These are phyloP conservation scores for Epichloe aotearoae DNA, from an alignment of 2,329 filamentous ascomycete genomes.

Conservation along the genomic window DNA sequence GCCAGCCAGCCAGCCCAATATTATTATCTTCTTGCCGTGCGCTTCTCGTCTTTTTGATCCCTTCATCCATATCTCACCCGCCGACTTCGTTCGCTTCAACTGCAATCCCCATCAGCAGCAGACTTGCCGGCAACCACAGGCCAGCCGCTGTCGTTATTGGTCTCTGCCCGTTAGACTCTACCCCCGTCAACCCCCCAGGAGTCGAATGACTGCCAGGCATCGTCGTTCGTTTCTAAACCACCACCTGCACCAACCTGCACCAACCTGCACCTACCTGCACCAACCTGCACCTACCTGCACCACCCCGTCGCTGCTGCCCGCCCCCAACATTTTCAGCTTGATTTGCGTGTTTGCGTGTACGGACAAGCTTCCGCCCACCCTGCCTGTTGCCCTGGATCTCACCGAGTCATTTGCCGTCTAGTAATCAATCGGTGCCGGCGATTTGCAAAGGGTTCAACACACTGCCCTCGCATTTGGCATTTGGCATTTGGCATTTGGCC, in stretches of 20 bases:
- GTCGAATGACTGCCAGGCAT: slow-evolving; percentile 5
- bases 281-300: neutral
- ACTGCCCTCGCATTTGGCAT: neutral
- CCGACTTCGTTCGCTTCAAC: slow-evolving; percentile 1
- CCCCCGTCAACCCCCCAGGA: slow-evolving; percentile 1
- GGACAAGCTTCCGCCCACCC: neutral
- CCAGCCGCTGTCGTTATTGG: slow-evolving; percentile 2
- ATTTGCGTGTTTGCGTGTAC: slow-evolving; percentile 1
- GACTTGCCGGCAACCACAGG: slow-evolving; percentile 1
- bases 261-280: slow-evolving; percentile 1
- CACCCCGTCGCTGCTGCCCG: neutral
- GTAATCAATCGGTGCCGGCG: neutral
- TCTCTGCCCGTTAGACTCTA: slow-evolving; percentile 1
- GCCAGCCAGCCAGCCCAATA: neutral
- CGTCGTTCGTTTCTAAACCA: slow-evolving; percentile 6
- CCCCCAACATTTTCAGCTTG: slow-evolving; percentile 1
- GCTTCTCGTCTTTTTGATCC: neutral
- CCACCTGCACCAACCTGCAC: neutral
- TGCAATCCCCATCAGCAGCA: slow-evolving; percentile 2
- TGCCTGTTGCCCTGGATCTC: neutral
- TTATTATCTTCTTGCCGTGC: neutral
- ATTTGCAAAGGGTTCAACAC: neutral
- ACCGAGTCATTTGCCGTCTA: neutral
- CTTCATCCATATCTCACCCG: neutral
- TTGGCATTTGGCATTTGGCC: slow-evolving; percentile 3